These are phyloP conservation scores for Pythium sukuiense DNA, from an alignment of 352 stramenopile genomes.

Conservation along the genomic window DNA sequence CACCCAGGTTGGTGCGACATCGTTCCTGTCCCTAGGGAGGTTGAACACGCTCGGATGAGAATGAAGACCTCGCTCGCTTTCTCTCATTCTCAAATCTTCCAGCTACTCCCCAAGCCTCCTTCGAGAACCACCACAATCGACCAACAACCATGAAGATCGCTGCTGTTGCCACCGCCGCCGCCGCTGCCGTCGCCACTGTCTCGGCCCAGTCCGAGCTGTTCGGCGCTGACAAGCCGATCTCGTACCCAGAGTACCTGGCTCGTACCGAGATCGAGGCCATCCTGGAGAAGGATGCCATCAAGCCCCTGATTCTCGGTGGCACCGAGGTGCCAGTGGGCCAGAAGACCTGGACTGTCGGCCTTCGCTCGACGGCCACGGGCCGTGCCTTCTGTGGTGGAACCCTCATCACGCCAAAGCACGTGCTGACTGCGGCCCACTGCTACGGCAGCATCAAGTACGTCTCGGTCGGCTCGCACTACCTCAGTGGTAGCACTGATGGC, in stretches of 20 bases:
- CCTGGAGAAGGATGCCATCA: constrained; percentile 15
- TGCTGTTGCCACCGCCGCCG: background rate
- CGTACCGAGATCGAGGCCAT: background rate
- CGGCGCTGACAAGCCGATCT: background rate
- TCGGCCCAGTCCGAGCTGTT: constrained; percentile 1
- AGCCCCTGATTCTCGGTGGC: constrained; percentile 51
- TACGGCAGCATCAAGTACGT: constrained; percentile 39
- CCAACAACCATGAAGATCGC: background rate
- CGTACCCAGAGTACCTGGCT: constrained; percentile 1
- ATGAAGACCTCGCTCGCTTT: background rate
- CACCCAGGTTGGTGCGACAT: too few relatives aligned
- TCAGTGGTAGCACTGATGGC: constrained; percentile 41
- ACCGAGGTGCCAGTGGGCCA: constrained; percentile 37
- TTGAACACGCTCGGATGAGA: background rate
- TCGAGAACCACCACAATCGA: background rate
- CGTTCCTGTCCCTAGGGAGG: too few relatives aligned
- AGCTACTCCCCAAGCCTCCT: background rate
- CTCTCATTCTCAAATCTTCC: background rate
- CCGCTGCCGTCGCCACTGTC: background rate
- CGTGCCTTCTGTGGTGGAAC: constrained; percentile 32
- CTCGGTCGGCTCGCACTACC: constrained; percentile 56
- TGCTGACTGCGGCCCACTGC: constrained; percentile 55
- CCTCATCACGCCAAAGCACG: constrained; percentile 51
- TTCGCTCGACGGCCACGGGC: constrained; percentile 21
- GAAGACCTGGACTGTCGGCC: constrained; percentile 34